Evolutionary conservation across 2,329 filamentous ascomycete species (phyloP).

Genomic region (Sporothrix phasma): DNA sequence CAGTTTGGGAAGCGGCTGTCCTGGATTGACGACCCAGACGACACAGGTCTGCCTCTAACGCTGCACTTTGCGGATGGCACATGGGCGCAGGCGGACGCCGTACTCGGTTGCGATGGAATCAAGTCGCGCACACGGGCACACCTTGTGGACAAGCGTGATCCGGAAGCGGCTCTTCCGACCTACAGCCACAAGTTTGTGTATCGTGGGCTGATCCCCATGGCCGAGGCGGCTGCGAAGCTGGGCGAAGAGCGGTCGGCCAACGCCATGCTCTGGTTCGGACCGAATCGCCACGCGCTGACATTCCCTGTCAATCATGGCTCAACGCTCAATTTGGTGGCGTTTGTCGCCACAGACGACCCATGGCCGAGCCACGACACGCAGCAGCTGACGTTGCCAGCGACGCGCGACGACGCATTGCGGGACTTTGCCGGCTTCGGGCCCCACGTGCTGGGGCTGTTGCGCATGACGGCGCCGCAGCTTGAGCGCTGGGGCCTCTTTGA

Average conservation of each 20-base stretch:
- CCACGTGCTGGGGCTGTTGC: conserved; percentile 25
- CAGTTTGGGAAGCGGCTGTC: conserved; percentile 24
- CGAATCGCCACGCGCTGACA: conserved; percentile 47
- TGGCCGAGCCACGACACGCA: conserved; percentile 23
- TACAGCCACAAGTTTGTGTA: conserved; percentile 51
- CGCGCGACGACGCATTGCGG: conserved; percentile 26
- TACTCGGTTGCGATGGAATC: conserved; percentile 52
- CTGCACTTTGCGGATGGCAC: conserved; percentile 23
- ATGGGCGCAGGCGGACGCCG: conserved; percentile 23
- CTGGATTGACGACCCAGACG: conserved; percentile 21
- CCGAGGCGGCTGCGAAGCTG: conserved; percentile 39
- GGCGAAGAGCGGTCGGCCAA: conserved; percentile 31
- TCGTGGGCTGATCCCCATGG: conserved; percentile 39
- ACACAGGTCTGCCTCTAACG: conserved; percentile 8
- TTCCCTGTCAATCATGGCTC: conserved; percentile 48
- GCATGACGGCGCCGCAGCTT: conserved; percentile 24
- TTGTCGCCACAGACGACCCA: conserved; percentile 24
- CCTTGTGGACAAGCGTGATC: conserved; percentile 38
- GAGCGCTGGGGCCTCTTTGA: conserved; percentile 38
- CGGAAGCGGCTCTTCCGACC: conserved; percentile 30
- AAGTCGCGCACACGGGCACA: conserved; percentile 44
- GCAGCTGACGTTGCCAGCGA: conserved; percentile 22
- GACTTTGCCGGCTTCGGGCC: conserved; percentile 29
- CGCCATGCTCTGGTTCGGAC: conserved; percentile 30
- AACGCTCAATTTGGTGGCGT: conserved; percentile 44